Conservation (phyloP, 2,329 filamentous ascomycete species). For the Trichoderma arundinaceum region DNA sequence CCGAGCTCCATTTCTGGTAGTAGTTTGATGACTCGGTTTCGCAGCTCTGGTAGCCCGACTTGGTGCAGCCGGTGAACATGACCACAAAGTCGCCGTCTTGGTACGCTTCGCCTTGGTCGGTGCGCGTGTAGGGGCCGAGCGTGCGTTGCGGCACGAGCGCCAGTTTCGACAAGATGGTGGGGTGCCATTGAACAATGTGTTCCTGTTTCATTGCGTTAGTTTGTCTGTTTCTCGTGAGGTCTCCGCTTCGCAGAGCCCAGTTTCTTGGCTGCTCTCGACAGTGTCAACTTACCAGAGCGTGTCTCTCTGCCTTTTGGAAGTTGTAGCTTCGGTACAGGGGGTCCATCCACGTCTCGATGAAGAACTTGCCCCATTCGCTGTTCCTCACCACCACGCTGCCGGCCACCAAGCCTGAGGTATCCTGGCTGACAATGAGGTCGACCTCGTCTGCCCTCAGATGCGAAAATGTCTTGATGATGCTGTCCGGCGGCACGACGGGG, state of each 20-base stretch:
- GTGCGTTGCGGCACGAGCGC: constrained; percentile 85
- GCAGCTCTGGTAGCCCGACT: constrained; percentile 65
- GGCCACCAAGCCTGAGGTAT: constrained; percentile 76
- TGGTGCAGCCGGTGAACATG: constrained; percentile 75
- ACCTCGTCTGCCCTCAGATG: constrained; percentile 79
- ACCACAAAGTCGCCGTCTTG: constrained; percentile 85
- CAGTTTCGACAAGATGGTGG: constrained; percentile 88
- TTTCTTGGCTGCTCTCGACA: background rate
- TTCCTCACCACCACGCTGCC: constrained; percentile 81
- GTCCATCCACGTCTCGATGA: constrained; percentile 95
- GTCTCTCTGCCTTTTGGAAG: constrained; percentile 91
- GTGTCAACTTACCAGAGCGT: constrained; percentile 74
- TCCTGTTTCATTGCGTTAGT: constrained; percentile 60
- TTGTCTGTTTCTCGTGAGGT: background rate
- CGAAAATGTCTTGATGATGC: constrained; percentile 92
- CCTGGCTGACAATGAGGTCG: constrained; percentile 83
- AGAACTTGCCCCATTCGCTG: constrained; percentile 90
- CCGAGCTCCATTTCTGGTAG: constrained; percentile 53
- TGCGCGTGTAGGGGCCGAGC: constrained; percentile 77
- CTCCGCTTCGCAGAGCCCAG: too few species aligned
- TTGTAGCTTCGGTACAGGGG: constrained; percentile 93
- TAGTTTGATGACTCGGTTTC: constrained; percentile 69
- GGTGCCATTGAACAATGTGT: constrained; percentile 94
- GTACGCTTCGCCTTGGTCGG: constrained; percentile 67
- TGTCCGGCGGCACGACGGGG: constrained; percentile 90